Evolutionary conservation across 495 filamentous ascomycete species (phyloP), one percentile per base, ranked within the genome.

Genomic region (Tuber borchii): DNA sequence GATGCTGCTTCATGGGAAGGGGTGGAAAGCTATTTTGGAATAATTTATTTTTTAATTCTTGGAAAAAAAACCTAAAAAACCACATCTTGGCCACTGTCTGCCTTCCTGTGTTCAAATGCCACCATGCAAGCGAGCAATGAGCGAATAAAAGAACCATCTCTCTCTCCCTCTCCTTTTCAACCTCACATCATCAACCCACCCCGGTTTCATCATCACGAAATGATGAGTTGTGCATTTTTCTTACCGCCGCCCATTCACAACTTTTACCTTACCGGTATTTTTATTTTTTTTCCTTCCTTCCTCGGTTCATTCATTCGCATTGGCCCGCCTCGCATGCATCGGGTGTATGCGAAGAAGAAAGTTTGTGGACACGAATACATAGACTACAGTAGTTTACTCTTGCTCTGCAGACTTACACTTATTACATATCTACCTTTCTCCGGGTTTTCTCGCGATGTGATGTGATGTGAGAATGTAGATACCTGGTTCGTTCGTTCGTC

Each of bases 31-130:
- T n/a, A 20, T 31, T 31, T 73, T 72, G 14, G n/a, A 39, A 37
- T 42, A 40, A 40, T 44, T 74, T 75, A 34, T 74, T 75, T 74
- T 75, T 40, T 26, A 48, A 34, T 74, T 75, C 14, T 51, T 75
- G 40, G 22, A 56, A 56, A 56, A 56, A 2, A 10, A 26, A 56
- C 45, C 17, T 51, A n/a, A 26, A 56, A 56, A n/a, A 16, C 16
- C 26, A 12, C 22, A 12, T 12, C 14, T 65, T 17, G 3, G 14
- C 26, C 26, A 17, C 3, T 31, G n/a, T 26, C 12, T 2, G 10
- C 4, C 26, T 31, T 10, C 10, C 48, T 4, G 2, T 16, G 56
- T 31, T 65, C 56, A 31, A 31, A 8, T 31, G 9, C 42, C 51
- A 7, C 56, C 14, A 31, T 31, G 56, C 26, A 12, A 56, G 48